These are phyloP conservation scores for Eustoma russellianum DNA, from an alignment of 257 asterid genomes.

Conservation along the genomic window DNA sequence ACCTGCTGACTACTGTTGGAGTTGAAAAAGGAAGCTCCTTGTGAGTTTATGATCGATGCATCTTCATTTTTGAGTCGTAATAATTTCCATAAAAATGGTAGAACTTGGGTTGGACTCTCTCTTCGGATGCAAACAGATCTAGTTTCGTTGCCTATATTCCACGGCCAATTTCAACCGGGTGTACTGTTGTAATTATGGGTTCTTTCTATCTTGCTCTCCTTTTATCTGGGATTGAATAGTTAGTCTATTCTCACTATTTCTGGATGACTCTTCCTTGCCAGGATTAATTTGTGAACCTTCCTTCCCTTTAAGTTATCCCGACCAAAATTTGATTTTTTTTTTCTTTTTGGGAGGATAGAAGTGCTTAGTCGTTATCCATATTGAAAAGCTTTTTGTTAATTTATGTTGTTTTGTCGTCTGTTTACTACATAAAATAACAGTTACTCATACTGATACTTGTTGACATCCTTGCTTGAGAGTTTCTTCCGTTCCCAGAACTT, in stretches of 20 bases:
- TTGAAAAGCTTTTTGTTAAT: conserved; percentile 25
- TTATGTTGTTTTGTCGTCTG: conserved; percentile 16
- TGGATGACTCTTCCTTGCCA: not conserved
- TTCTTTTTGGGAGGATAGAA: too few species aligned
- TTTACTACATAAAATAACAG: conserved; percentile 85
- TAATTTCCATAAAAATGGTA: not conserved
- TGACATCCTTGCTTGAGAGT: conserved; percentile 16
- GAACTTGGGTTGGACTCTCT: conserved; percentile 3
- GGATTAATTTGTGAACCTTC: not conserved
- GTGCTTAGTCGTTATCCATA: conserved; percentile 43
- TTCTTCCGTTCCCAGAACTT: conserved; percentile 18
- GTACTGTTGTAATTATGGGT: not conserved
- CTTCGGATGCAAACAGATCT: conserved; percentile 25
- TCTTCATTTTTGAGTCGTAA: conserved; percentile 10
- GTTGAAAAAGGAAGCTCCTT: conserved; percentile 15
- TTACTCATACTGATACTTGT: conserved; percentile 19
- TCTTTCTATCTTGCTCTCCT: not conserved
- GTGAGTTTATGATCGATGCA: conserved; percentile 39
- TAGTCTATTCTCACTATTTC: not conserved
- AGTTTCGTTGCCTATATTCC: conserved; percentile 30
- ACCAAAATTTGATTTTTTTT: conserved; percentile 24
- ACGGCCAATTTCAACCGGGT: conserved; percentile 23
- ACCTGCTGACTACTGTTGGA: not conserved
- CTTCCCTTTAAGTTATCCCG: conserved; percentile 1
- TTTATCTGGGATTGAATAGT: conserved; percentile 2